Evolutionary conservation across 2,329 filamentous ascomycete species (phyloP), one percentile per base, ranked within the genome.

Genomic region (Biscogniauxia mediterranea): DNA sequence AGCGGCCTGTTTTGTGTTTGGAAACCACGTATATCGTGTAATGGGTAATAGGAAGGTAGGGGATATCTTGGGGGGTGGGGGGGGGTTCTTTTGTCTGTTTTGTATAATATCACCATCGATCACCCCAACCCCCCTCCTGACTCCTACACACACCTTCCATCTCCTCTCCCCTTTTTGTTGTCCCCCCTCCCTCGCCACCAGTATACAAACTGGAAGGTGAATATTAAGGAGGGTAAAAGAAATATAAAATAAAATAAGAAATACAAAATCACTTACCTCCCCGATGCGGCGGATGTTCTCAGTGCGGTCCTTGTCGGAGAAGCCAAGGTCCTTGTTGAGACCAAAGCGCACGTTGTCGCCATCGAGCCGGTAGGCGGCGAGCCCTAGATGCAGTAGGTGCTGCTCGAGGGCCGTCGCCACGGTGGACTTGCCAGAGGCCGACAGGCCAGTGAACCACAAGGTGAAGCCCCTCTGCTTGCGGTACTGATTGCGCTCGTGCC

Each of bases 341-440:
- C 95, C 95, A 81, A 98, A 97, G 64, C 95, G 94, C 68, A 99
- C 90, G 79, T 99, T 99, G 85, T 99, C 95, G 73, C 94, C 95
- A 79, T 99, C 95, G 28, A 99, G 89, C 57, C 95, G 89, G 85
- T 99, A 99, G 63, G 93, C 91, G 59, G 89, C 82, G 56, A 95
- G 81, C 52, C 89, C 90, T 11, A 92, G 84, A 77, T 96, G 93
- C 59, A 99, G 87, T 38, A 99, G 89, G 78, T 97, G 93, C 81
- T 97, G 94, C 83, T 99, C 95, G 50, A 99, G 90, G 17, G 95
- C 95, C 2, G 92, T 96, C 59, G 95, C 95, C 65, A 99, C 92
- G 61, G 95, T 99, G 57, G 94, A 97, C 81, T 99, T 99, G 74
- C 95, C 95, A 0, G 92, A 97, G 56, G 94, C 95, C 46, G 92